Conservation (phyloP, 2,329 filamentous ascomycete genomes). For the Arthrobotrys megalospora region DNA sequence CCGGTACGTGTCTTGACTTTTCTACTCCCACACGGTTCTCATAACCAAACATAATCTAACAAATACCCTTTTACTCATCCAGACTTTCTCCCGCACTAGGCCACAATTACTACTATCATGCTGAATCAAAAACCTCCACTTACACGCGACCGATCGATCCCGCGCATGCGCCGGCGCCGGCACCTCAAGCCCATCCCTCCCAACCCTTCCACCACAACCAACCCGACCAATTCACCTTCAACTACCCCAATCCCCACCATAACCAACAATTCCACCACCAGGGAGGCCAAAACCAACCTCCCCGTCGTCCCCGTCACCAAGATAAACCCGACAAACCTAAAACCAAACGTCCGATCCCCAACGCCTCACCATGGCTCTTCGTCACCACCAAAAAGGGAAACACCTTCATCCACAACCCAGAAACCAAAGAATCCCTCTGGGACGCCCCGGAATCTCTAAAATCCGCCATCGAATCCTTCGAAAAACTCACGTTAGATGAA, state of each 20-base stretch:
- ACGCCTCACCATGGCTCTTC: slow-evolving; percentile 87
- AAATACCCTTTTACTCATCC: slow-evolving; percentile 41
- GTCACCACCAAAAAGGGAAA: slow-evolving; percentile 93
- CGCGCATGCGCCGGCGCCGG: slow-evolving; percentile 62
- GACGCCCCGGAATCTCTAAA: slow-evolving; percentile 90
- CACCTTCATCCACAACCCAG: slow-evolving; percentile 89
- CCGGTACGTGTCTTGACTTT: slow-evolving; percentile 70
- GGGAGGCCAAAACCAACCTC: slow-evolving; percentile 31
- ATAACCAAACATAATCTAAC: slow-evolving; percentile 53
- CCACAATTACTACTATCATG: slow-evolving; percentile 90
- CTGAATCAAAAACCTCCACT: slow-evolving; percentile 85
- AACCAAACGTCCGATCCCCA: slow-evolving; percentile 83
- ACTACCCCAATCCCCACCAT: neutral
- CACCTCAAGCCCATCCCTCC: slow-evolving; percentile 15
- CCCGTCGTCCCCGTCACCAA: slow-evolving; percentile 62
- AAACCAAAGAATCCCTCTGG: slow-evolving; percentile 93
- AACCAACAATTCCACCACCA: slow-evolving; percentile 62
- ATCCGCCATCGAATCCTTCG: slow-evolving; percentile 80
- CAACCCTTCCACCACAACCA: slow-evolving; percentile 37
- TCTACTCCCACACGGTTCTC: slow-evolving; percentile 37
- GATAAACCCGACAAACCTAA: slow-evolving; percentile 79
- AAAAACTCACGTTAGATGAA: slow-evolving; percentile 68
- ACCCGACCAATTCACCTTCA: slow-evolving; percentile 59
- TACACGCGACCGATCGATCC: slow-evolving; percentile 79
- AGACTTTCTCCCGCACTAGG: slow-evolving; percentile 70